phyloP scores from a whole-genome alignment of 2,329 filamentous ascomycete species.

The Alternaria triticina region DNA sequence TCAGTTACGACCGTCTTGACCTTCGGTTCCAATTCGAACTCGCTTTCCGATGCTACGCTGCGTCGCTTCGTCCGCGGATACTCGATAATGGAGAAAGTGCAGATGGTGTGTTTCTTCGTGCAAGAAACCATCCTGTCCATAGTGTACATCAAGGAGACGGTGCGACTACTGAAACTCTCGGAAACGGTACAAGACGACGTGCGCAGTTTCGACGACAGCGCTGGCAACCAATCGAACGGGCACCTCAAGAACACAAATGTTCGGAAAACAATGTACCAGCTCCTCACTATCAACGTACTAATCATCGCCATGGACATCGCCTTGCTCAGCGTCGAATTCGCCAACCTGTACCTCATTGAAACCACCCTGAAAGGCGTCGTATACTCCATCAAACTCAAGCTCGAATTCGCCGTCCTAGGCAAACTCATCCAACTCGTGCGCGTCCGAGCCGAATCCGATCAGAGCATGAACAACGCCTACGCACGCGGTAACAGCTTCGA shows the following conservation, averaged over 20 bases:
- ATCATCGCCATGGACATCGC: constrained; percentile 43
- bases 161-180: constrained; percentile 51
- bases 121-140: constrained; percentile 50
- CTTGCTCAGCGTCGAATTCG: constrained; percentile 38
- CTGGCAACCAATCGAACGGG: constrained; percentile 2
- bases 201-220: constrained; percentile 41
- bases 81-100: constrained; percentile 54
- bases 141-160: constrained; percentile 62
- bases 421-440: constrained; percentile 49
- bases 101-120: constrained; percentile 53
- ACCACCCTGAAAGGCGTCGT: constrained; percentile 51
- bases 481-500: constrained; percentile 6
- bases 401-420: constrained; percentile 64
- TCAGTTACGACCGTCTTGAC: constrained; percentile 62
- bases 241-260: constrained; percentile 28
- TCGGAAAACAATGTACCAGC: constrained; percentile 44
- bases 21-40: constrained; percentile 57
- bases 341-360: constrained; percentile 44
- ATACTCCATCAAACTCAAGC: constrained; percentile 58
- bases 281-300: constrained; percentile 43
- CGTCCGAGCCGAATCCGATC: constrained; percentile 25
- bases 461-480: constrained; percentile 21
- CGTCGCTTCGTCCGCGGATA: constrained; percentile 45
- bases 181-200: constrained; percentile 33
- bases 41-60: constrained; percentile 24